Evolutionary conservation across 1,284 basidiomycete genomes (phyloP).

Genomic region (Puccinia triticina): DNA sequence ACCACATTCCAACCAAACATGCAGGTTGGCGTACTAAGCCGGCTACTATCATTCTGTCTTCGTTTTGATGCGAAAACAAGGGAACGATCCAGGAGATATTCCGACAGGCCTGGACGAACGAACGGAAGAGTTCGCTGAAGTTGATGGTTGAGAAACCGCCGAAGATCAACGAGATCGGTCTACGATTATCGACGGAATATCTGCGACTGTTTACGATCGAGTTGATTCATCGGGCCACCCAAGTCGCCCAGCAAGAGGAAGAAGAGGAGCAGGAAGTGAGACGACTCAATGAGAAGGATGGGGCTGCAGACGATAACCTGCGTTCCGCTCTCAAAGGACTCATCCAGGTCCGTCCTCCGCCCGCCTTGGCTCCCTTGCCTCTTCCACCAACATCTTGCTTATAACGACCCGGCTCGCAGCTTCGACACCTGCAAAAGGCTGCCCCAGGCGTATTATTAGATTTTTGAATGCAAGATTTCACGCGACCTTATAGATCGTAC

Average conservation of each 20-base stretch:
- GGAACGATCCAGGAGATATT: conserved; percentile 51
- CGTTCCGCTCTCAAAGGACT: background rate
- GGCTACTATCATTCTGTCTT: background rate
- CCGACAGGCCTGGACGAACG: conserved; percentile 36
- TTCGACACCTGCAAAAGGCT: conserved; percentile 16
- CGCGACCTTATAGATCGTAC: no score
- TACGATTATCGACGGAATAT: conserved; percentile 41
- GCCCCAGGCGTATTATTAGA: conserved; percentile 18
- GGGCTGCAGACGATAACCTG: background rate
- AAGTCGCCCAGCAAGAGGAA: conserved; percentile 36
- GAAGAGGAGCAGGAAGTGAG: conserved; percentile 9
- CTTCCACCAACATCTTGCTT: background rate
- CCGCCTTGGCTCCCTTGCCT: background rate
- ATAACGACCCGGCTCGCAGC: background rate
- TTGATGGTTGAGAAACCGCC: conserved; percentile 27
- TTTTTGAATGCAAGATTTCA: background rate
- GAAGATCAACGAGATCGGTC: conserved; percentile 46
- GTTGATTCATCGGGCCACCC: conserved; percentile 35
- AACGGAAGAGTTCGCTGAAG: conserved; percentile 22
- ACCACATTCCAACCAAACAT: no score
- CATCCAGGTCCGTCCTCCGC: background rate
- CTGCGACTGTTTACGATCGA: conserved; percentile 46
- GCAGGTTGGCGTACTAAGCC: background rate
- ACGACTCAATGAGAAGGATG: background rate
- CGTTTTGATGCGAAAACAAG: conserved; percentile 1